Evolutionary conservation across 1,284 basidiomycete genomes (phyloP), one percentile per base, ranked within the genome.

Genomic region (Pyrrhoderma lamaoense): DNA sequence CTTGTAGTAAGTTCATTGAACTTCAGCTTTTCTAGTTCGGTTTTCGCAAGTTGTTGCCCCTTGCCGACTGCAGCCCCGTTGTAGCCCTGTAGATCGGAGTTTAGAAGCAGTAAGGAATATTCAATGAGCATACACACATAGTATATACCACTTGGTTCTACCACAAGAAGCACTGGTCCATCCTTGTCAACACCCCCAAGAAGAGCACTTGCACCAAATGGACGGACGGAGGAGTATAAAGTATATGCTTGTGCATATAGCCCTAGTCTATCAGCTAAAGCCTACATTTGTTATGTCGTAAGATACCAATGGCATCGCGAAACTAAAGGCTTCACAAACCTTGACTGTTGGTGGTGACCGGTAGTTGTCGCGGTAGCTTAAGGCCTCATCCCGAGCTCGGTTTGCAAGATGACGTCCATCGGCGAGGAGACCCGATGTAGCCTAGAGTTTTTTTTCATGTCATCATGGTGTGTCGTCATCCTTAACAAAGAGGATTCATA

Each of bases 201-300:
- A 63, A 99, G 88, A 19, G 93, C 86, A 60, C 92, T 93, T 59
- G 95, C 85, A 13, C 96, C 96, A 60, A 99, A 99, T 0, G 96
- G 96, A 22, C 96, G 85, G 31, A 99, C 96, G 21, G 94, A 97
- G 0, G 94, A 97, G 70, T 99, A 98, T 47, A 97, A 84, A 7
- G 96, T 99, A 72, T 97, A 99, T 18, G 89, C 86, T 70, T 99
- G 96, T 2, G 93, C 85, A 66, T 93, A 97, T 36, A 85, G 77
- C 0, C 89, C 87, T 42, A 99, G 65, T 53, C 94, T 87, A 64
- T 93, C 88, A 46, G 89, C 82, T 40, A 98, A 70, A 45, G 78
- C 74, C 89, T 96, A 61, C 2, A 23, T 52, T 40, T 16, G 11
- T 36, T 18, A 44, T 39, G 21, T 34, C 8, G 21, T 3, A 39